Evolutionary conservation across 2,329 filamentous ascomycete species (phyloP), one percentile per base, ranked within the genome.

Genomic region (Alternaria brassicicola): DNA sequence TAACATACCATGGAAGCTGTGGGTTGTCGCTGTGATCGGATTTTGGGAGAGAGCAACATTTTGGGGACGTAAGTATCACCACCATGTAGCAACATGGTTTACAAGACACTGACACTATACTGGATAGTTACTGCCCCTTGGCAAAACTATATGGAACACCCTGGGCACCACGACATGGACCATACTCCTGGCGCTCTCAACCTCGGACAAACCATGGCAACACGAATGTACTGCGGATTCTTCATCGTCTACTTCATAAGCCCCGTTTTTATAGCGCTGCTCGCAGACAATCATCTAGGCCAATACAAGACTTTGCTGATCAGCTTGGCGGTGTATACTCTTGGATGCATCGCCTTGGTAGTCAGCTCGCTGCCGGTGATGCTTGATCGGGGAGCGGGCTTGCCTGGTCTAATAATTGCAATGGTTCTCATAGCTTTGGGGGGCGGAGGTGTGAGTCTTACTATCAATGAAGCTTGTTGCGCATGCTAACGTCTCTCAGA

Each of bases 141-240:
- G 72, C 74, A 81, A 60, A 81, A 81, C 64, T 80, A 80, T 59
- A 78, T 81, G 64, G 76, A 81, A 55, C 73, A 80, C 55, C 63
- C 69, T 7, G 46, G 50, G 12, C 45, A 63, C 19, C 53, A 55
- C 28, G 57, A 65, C n/a, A 63, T 69, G 51, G 57, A 68, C 8
- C 61, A 76, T 5, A 79, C 79, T 0, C 74, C 72, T 3, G 73
- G 75, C 26, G 74, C 70, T 5, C 67, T 77, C 3, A 66, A 65
- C 8, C 65, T 77, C 0, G 75, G 75, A 4, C 73, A 77, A 52
- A 61, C 65, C 6, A 71, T 60, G 21, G 85, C 85, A 4, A 85
- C 84, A 3, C 82, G 80, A 23, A 78, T 88, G 9, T 83, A 82
- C 57, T 80, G 84, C 43, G 85, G 83, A 61, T 87, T 88, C 67